Conservation (phyloP, 2,329 filamentous ascomycete genomes). For the Penicillium brevicompactum region DNA sequence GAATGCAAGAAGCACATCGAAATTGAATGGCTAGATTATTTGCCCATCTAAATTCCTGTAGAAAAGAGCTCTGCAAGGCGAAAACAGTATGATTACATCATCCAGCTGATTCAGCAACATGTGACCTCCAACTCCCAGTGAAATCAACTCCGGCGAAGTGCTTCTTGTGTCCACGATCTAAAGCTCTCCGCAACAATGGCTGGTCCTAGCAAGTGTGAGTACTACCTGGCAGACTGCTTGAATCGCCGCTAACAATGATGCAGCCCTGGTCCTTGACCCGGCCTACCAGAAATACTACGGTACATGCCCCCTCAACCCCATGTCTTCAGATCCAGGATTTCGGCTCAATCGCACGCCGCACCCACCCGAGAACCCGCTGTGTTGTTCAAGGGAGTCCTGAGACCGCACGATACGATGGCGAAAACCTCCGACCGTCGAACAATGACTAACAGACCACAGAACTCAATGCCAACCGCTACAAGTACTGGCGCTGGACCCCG, state of each 20-base stretch:
- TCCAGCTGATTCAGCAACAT: conserved; percentile 8
- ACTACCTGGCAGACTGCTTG: neutral
- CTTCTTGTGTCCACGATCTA: conserved; percentile 17
- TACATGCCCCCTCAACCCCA: conserved; percentile 35
- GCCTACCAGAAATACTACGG: conserved; percentile 54
- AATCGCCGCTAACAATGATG: conserved; percentile 54
- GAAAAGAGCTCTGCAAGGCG: neutral
- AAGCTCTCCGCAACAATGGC: conserved; percentile 47
- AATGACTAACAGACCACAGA: conserved; percentile 53
- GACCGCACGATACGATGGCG: neutral
- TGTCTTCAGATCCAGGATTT: conserved; percentile 3
- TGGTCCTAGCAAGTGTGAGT: conserved; percentile 52
- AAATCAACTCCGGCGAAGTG: conserved; percentile 11
- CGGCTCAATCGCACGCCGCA: neutral
- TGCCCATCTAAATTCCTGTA: neutral
- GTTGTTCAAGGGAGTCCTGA: neutral
- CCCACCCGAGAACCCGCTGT: neutral
- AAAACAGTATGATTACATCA: conserved; percentile 6
- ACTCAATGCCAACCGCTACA: conserved; percentile 81
- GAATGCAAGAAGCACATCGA: neutral
- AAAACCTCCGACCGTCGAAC: neutral
- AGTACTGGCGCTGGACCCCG: conserved; percentile 93
- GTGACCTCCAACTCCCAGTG: conserved; percentile 13
- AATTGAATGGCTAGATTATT: neutral
- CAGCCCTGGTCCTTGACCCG: conserved; percentile 47